phyloP scores from a whole-genome alignment of 257 asterid genomes.

The Jacaranda copaia region DNA sequence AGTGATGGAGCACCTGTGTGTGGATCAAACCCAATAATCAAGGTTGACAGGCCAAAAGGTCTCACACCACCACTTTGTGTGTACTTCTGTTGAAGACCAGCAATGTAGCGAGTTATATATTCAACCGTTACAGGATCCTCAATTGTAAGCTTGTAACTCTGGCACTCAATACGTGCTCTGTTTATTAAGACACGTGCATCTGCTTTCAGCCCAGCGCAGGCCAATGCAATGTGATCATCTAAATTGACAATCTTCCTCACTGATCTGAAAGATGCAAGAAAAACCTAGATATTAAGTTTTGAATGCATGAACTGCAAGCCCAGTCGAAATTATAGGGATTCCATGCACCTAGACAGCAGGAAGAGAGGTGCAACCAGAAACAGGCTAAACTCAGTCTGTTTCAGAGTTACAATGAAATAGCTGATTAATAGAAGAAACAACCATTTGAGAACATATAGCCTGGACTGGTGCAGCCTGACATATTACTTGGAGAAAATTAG shows the following conservation, averaged over 20 bases:
- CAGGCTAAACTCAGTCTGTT: background rate
- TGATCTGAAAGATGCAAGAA: slow-evolving; percentile 2
- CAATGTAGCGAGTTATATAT: slow-evolving; percentile 3
- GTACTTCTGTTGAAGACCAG: slow-evolving; percentile 18
- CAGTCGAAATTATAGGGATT: background rate
- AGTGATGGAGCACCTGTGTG: slow-evolving; percentile 15
- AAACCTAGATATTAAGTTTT: background rate
- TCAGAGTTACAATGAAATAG: background rate
- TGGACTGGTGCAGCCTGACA: background rate
- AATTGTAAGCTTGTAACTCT: slow-evolving; percentile 50
- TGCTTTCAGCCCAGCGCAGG: slow-evolving; percentile 48
- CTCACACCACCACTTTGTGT: slow-evolving; percentile 34
- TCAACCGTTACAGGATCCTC: slow-evolving; percentile 22
- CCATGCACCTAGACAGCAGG: background rate
- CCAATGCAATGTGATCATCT: slow-evolving; percentile 8
- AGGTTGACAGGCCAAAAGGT: slow-evolving; percentile 22
- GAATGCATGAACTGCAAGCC: background rate
- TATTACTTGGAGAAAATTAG: background rate
- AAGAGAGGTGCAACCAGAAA: background rate
- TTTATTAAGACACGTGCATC: slow-evolving; percentile 64
- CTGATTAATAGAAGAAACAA: background rate
- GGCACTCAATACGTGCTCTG: slow-evolving; percentile 51
- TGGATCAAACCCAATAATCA: slow-evolving; percentile 33
- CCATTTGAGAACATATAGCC: background rate
- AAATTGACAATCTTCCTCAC: slow-evolving; percentile 3